These are phyloP conservation scores for Kodamaea neixiangensis DNA, from an alignment of 805 yeast genomes.

Conservation along the genomic window DNA sequence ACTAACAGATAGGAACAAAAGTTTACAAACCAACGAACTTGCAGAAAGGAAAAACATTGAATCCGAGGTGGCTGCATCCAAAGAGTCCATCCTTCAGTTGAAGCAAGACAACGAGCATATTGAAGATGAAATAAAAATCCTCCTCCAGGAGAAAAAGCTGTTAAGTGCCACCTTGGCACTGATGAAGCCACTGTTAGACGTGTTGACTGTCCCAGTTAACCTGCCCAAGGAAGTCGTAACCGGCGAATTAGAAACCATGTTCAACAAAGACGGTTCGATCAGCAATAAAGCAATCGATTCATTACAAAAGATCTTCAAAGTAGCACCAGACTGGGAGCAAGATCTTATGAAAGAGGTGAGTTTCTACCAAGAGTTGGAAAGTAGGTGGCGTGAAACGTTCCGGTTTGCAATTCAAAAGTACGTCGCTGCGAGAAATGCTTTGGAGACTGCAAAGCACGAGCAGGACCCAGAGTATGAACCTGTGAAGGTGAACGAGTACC, in stretches of 20 bases:
- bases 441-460: slow-evolving; percentile 29
- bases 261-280: slow-evolving; percentile 34
- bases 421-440: slow-evolving; percentile 26
- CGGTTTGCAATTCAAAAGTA: slow-evolving; percentile 31
- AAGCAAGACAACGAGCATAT: slow-evolving; percentile 23
- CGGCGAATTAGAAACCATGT: slow-evolving; percentile 15
- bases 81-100: slow-evolving; percentile 18
- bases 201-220: slow-evolving; percentile 17
- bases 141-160: slow-evolving; percentile 27
- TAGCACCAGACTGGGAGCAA: slow-evolving; percentile 38
- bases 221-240: slow-evolving; percentile 3
- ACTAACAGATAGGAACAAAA: slow-evolving; percentile 25
- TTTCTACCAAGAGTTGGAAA: slow-evolving; percentile 25
- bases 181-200: slow-evolving; percentile 28
- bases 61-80: slow-evolving; percentile 15
- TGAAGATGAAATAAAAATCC: slow-evolving; percentile 28
- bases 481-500: slow-evolving; percentile 32
- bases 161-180: slow-evolving; percentile 16
- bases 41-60: slow-evolving; percentile 24
- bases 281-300: slow-evolving; percentile 28
- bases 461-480: slow-evolving; percentile 33
- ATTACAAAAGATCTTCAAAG: slow-evolving; percentile 22
- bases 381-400: slow-evolving; percentile 33
- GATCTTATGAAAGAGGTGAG: slow-evolving; percentile 32
- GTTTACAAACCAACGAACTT: slow-evolving; percentile 15